A percentile compares a stretch with the other conserved stretches of the same genome.
Evolutionary conservation across 176 grass and related monocot species (phyloP).

Genomic region (Sorghum bicolor): Sorghum_bicolor_NCBIv3 NC_012876.2:6625001-6625500

Average conservation of each 20-base stretch:
- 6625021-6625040: conserved; percentile 8
- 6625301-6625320: conserved; percentile 81
- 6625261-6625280: conserved; percentile 89
- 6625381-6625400: conserved; percentile 84
- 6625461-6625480: not conserved
- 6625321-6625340: conserved; percentile 76
- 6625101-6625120: not conserved
- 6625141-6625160: conserved; percentile 18
- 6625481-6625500: not conserved
- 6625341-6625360: conserved; percentile 71
- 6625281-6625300: conserved; percentile 66
- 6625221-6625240: conserved; percentile 90
- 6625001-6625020: not conserved
- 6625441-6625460: not conserved
- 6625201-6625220: conserved; percentile 98
- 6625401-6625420: conserved; percentile 30
- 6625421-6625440: conserved; percentile 5
- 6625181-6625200: conserved; percentile 89
- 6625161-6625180: conserved; percentile 51
- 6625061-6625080: not conserved
- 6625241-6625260: conserved; percentile 95
- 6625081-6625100: not conserved
- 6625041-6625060: not conserved
- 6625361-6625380: conserved; percentile 64
- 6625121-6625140: conserved; percentile 18